Evolutionary conservation across 345 rosid species (phyloP), one percentile per base, ranked within the genome.

Genomic region (Erysimum cheiranthoides): DNA sequence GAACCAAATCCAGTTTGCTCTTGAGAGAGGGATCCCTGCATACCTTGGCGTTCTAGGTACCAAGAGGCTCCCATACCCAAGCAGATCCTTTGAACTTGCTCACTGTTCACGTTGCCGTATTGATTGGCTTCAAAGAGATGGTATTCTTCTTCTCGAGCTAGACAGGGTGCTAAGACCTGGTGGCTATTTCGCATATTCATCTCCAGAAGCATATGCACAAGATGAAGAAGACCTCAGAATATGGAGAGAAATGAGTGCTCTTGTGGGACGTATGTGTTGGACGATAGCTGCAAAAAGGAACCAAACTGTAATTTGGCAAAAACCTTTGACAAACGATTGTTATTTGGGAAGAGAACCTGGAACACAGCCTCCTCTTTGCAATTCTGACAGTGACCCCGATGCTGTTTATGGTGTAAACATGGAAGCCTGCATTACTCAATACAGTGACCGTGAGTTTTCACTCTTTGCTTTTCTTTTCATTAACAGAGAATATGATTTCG

Each of bases 121-220:
- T 49, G 99, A 95, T 79, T 95, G 99, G 99, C 97, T 95, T 58
- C 99, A 95, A 73, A 90, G 99, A 82, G 93, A 92, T 30, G 98
- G 99, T 14, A 86, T 95, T 66, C 97, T 95, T 80, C 98, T 92
- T 73, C 99, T 95, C 68, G 99, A 95, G 84, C 86, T 95, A 39
- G 99, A 95, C 82, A 87, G 99, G 81, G 62, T 95, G 66, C 94
- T 95, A 49, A 84, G 96, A 86, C 96, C 98, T 32, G 98, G 99
- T 66, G 99, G 99, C 67, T 95, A 95, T 75, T 95, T 95, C 80
- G 99, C 93, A 14, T 95, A 95, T 78, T 95, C 99, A 18, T 92
- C 99, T 74, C 99, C 98, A 38, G 99, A 95, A 84, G 99, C 99
- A 21, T 95, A 95, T 85, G 99, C 99, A 27, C 99, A 95, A 83